Conservation (phyloP, 345 rosid genomes). For the Eucalyptus microcorys region DNA sequence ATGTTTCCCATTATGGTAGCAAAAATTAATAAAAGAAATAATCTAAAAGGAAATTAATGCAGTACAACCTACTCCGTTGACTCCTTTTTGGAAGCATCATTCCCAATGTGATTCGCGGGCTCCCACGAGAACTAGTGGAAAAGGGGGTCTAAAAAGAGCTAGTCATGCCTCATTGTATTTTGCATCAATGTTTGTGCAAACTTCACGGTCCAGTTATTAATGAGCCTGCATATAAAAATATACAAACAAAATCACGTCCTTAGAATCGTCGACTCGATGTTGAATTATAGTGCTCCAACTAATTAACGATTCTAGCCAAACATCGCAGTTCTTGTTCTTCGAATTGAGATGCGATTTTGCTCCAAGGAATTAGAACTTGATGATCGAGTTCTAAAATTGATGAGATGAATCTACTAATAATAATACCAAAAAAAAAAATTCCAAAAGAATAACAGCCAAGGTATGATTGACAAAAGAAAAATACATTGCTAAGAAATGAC, state of each 20-base stretch:
- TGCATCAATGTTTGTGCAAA: not conserved
- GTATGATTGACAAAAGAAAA: not conserved
- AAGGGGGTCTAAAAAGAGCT: not conserved
- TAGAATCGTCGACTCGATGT: not conserved
- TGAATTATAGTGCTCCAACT: not conserved
- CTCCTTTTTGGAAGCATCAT: not conserved
- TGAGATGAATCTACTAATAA: not conserved
- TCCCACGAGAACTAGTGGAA: not conserved
- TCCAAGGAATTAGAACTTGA: not conserved
- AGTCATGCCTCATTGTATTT: not conserved
- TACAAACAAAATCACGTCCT: not conserved
- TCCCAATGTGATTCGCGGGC: not conserved
- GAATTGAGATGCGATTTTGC: not conserved
- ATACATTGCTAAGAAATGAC: too few relatives aligned
- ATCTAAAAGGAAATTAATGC: not conserved
- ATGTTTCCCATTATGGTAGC: not conserved
- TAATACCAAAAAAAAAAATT: rapidly evolving
- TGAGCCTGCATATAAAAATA: not conserved
- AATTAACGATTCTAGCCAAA: not conserved
- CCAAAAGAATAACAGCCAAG: not conserved
- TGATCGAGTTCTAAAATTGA: not conserved
- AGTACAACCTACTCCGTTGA: not conserved
- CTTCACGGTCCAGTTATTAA: not conserved
- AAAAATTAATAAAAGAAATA: not conserved
- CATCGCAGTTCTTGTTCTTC: not conserved